Evolutionary conservation across 2,329 filamentous ascomycete genomes (phyloP), one percentile per base, ranked within the genome.

Genomic region (Cordyceps farinosa): DNA sequence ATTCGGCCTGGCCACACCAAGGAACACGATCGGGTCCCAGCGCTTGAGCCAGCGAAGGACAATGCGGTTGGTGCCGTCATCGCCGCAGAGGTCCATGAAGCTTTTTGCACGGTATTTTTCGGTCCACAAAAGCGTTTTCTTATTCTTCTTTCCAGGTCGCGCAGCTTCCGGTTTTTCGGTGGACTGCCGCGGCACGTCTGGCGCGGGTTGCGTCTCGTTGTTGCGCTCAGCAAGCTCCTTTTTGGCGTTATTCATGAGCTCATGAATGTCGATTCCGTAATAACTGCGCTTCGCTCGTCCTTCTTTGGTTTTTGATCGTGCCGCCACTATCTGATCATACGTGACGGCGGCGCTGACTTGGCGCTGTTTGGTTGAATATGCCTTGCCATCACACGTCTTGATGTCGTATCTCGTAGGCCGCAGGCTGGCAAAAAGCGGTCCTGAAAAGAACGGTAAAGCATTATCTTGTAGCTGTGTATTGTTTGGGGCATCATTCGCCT

Each of bases 11-110:
- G 82, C 80, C 5, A 87, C 82, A 13, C 90, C 88, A 0, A 94
- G 94, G 68, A 98, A 99, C 0, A 99, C 95, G 32, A 97, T 82
- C 0, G 89, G 83, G 72, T 99, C 95, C 95, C 95, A 99, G 22
- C 84, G 84, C 78, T 98, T 99, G 48, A 99, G 79, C 95, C 95
- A 99, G 60, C 90, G 87, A 62, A 99, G 79, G 5, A 99, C 94
- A 65, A 89, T 84, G 65, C 95, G 87, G 75, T 99, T 96, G 32
- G 94, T 98, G 51, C 92, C 84, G 72, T 99, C 95, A 69, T 99
- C 95, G 34, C 96, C 96, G 54, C 96, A 91, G 0, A 99, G 82
- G 69, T 99, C 95, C 69, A 93, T 90, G 70, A 98, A 99, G 69
- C 88, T 94, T 65, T 87, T 87, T 34, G 95, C 95, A 42, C 95